Evolutionary conservation across 192 early-diverging fungal genomes (phyloP), one percentile per base, ranked within the genome.

Genomic region (Borealophlyctis nickersoniae): DNA sequence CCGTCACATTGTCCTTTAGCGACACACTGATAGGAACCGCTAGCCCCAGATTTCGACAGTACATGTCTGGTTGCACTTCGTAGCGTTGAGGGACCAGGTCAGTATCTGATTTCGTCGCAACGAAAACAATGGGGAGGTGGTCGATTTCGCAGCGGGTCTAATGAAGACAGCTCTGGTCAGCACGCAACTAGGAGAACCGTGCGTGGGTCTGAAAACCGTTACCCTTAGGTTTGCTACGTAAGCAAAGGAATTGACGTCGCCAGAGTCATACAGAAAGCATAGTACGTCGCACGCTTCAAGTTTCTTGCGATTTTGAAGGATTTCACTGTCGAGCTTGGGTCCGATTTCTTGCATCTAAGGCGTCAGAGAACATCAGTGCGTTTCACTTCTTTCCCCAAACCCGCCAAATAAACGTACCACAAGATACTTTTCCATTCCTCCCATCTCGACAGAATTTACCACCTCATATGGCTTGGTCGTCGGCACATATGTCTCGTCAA

Each of bases 401-500:
- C n/a, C n/a, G n/a, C n/a, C n/a, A n/a, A n/a, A n/a, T n/a, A n/a
- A 11, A 71, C 79, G 56, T 79, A 92, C 89, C 72, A 97, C 93
- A 22, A 99, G 73, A 69, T 98, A 96, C 62, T 94, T 95, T 63
- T 96, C 95, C 7, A 84, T 80, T 0, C 95, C 97, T 58, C 92
- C 90, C 63, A 95, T 91, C 60, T 98, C 93, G 1, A 97, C 92
- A 3, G 95, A 93, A 69, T 96, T 98, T 2, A 98, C 97, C 0
- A 91, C 92, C 32, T 83, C 86, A 60, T 90, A 90, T 1, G 87
- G 76, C 50, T 85, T 84, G 5, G 80, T 78, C 0, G 97, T 92
- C 0, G 92, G 88, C 62, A 74, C 67, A 72, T 95, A 93, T 23
- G 82, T 80, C 13, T 83, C 77, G 7, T 75, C 72, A 67, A 92